phyloP scores from a whole-genome alignment of 1,284 basidiomycete species.

The Fomitopsis betulina region DNA sequence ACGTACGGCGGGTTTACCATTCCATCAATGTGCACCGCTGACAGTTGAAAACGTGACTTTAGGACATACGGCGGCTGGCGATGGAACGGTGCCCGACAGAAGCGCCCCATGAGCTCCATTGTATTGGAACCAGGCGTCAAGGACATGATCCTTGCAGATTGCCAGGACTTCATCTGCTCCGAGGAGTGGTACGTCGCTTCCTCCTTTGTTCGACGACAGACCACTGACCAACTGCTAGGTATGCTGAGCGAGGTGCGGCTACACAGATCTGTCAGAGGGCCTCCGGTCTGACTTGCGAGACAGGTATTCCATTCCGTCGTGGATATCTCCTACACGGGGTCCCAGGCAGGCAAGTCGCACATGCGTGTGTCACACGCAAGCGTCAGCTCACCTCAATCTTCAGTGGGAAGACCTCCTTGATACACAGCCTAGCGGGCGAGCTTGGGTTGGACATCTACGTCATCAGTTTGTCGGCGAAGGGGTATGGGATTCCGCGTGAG shows the following conservation, averaged over 20 bases:
- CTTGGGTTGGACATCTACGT: constrained; percentile 87
- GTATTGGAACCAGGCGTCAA: constrained; percentile 82
- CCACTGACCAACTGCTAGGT: constrained; percentile 41
- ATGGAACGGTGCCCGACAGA: constrained; percentile 82
- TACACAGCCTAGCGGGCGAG: constrained; percentile 83
- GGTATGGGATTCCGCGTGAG: constrained; percentile 39
- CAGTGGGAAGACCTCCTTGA: constrained; percentile 80
- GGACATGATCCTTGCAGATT: constrained; percentile 81
- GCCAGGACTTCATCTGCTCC: constrained; percentile 76
- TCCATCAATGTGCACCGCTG: constrained; percentile 1
- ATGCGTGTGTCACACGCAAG: constrained; percentile 5
- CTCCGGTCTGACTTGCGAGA: constrained; percentile 3
- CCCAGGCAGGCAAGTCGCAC: constrained; percentile 62
- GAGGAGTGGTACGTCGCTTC: constrained; percentile 67
- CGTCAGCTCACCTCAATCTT: constrained; percentile 10
- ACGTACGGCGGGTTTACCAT: constrained; percentile 48
- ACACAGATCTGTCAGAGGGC: constrained; percentile 7
- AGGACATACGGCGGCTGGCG: constrained; percentile 74
- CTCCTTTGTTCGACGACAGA: neutral
- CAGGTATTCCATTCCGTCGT: constrained; percentile 81
- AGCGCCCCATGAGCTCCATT: constrained; percentile 83
- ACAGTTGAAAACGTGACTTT: constrained; percentile 3
- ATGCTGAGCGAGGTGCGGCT: constrained; percentile 71
- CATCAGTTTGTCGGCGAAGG: constrained; percentile 79
- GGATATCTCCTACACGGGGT: constrained; percentile 83